Base-by-base conservation (phyloP, 2,329 filamentous ascomycete genomes). In the Zelopaecilomyces penicillatus region DNA sequence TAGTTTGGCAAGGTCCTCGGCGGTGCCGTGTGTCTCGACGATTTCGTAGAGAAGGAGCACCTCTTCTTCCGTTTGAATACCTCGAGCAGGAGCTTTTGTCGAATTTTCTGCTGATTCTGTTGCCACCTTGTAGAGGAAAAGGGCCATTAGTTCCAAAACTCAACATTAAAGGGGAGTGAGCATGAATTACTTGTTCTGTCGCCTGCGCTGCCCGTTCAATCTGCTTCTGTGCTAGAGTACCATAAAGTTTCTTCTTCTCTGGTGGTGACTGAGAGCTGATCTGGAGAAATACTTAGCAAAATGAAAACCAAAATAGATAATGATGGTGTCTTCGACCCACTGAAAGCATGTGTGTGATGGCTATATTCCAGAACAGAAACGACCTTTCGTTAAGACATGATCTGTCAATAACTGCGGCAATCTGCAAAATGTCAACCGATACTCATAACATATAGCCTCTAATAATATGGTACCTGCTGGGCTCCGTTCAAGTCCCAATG, bases 401-500 rank as follows among this genome's bases (percentile, higher is more conserved):
- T 54, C 71, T 71, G 48, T 78, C 75, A 28, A 78, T 53, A 0
- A 70, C 67, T 1, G 72, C 71, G 0, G 75, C 72, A 54, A 80
- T 79, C 74, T 79, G 9, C 5, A 8, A n/a, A 34, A 3, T 10
- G 7, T 46, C 57, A 27, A 55, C 42, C 31, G 4, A 11, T n/a
- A 28, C 3, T 8, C 11, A 10, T n/a, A n/a, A n/a, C n/a, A n/a
- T n/a, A n/a, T n/a, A n/a, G n/a, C n/a, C n/a, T n/a, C n/a, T n/a
- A n/a, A n/a, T 26, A 5, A 9, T 30, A 28, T 8, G 30, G n/a
- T 59, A 78, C 75, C 64, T 77, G 73, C 56, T 80, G 76, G 2
- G 75, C 74, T 53, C 74, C 76, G 45, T 67, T 63, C 44, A 79
- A 65, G 51, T 81, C 77, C 66, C 73, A 76, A 42, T 75, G 65